Evolutionary conservation across 352 stramenopile species (phyloP).

Genomic region (Globisporangium mamillatum): DNA sequence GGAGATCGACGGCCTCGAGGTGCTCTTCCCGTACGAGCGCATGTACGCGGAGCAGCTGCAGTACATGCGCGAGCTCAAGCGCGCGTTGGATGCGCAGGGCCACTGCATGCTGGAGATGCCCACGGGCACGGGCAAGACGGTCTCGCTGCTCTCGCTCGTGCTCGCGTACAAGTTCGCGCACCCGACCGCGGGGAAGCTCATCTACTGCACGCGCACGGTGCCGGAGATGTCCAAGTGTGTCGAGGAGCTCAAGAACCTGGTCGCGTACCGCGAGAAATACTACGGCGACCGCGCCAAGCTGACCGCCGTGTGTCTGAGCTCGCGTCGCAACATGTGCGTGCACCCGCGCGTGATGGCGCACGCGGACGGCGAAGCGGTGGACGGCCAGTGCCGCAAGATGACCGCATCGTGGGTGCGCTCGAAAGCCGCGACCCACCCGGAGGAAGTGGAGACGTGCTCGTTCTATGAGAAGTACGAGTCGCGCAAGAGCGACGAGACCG

Average conservation of each 20-base stretch:
- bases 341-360: slow-evolving; percentile 95
- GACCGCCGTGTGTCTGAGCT: slow-evolving; percentile 90
- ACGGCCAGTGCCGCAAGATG: slow-evolving; percentile 96
- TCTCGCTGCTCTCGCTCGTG: slow-evolving; percentile 96
- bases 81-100: slow-evolving; percentile 94
- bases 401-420: slow-evolving; percentile 97
- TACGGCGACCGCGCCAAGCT: slow-evolving; percentile 60
- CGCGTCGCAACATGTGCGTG: slow-evolving; percentile 98
- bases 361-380: slow-evolving; percentile 95
- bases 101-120: slow-evolving; percentile 99
- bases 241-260: slow-evolving; percentile 96
- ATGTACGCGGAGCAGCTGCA: slow-evolving; percentile 99
- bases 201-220: slow-evolving; percentile 99
- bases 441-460: slow-evolving; percentile 71
- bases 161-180: slow-evolving; percentile 94
- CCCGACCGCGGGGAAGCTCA: slow-evolving; percentile 94
- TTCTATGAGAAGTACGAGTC: slow-evolving; percentile 92
- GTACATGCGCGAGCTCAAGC: slow-evolving; percentile 99
- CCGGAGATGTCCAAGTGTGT: slow-evolving; percentile 99
- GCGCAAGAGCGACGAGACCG: slow-evolving; percentile 87
- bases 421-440: slow-evolving; percentile 33
- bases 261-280: slow-evolving; percentile 72
- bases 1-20: slow-evolving; percentile 94
- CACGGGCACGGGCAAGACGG: slow-evolving; percentile 98
- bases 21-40: slow-evolving; percentile 97